Evolutionary conservation across 345 rosid species (phyloP), one percentile per base, ranked within the genome.

Genomic region (Acer campestre): DNA sequence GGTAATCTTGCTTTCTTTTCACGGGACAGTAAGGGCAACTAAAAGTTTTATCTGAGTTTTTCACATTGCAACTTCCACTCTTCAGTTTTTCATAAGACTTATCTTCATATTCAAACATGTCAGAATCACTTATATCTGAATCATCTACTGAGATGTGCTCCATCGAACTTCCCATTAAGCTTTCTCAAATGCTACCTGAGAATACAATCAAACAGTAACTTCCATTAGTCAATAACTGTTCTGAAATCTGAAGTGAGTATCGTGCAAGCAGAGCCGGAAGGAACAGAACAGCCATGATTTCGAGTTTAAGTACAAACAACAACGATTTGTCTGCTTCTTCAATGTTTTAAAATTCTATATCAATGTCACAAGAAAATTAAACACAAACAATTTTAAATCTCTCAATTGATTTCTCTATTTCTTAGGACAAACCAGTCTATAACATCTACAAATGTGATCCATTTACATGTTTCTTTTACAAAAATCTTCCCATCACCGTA

Each of bases 21-120:
- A 85, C 88, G 8, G 92, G 90, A 78, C 98, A 96, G 75, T 80
- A 96, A 1, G 98, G 99, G 61, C 99, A 96, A 53, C 84, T 75
- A 82, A 86, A 94, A 72, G 85, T 83, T 51, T 85, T 83, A 68
- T 89, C 88, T 0, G 97, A 86, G 74, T 79, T 75, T 79, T 86
- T 88, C 42, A 92, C 90, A 74, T 55, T 76, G 73, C 70, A 86
- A n/a, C 80, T 87, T 73, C 98, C 98, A 71, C 81, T 89, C 90
- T 90, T 90, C 77, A 96, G 88, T 71, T 89, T 89, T 74, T 87
- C 83, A 80, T 94, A 94, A n/a, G 80, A 75, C 77, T 79, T 76
- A 13, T 84, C 90, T 72, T 84, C 86, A 46, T 81, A 87, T 75
- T 86, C 87, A 0, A 73, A 80, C 84, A 91, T 61, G 58, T 84